A percentile compares a stretch with the other conserved stretches of the same genome.
Evolutionary conservation across 1,139 yeast genomes (phyloP).

Genomic region (Yamadazyma sp.): DNA sequence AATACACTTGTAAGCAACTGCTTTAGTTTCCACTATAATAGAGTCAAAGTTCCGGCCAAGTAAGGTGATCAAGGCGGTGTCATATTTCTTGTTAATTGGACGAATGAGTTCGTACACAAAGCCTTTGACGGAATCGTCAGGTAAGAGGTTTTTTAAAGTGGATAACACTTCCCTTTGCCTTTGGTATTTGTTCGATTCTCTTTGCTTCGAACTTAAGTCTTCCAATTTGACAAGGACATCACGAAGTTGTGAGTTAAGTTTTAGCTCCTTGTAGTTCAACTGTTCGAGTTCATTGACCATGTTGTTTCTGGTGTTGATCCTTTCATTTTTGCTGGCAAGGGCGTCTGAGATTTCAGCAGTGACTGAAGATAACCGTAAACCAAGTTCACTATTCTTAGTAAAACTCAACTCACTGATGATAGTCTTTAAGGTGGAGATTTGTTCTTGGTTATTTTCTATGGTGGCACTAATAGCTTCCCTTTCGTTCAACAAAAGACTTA

Average conservation of each 20-base stretch:
- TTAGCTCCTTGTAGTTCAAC: conserved; percentile 48
- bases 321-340: conserved; percentile 35
- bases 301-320: conserved; percentile 40
- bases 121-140: conserved; percentile 72
- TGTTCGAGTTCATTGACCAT: conserved; percentile 49
- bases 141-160: conserved; percentile 66
- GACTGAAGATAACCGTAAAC: conserved; percentile 33
- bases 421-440: conserved; percentile 39
- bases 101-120: conserved; percentile 75
- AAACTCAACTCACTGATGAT: conserved; percentile 38
- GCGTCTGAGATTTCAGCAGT: conserved; percentile 32
- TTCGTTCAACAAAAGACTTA: conserved; percentile 45
- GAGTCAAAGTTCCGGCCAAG: conserved; percentile 82
- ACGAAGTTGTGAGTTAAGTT: conserved; percentile 62
- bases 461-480: conserved; percentile 41
- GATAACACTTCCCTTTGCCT: conserved; percentile 71
- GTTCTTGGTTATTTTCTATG: conserved; percentile 42
- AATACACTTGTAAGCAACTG: conserved; percentile 82
- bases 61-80: conserved; percentile 73
- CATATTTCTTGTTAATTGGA: conserved; percentile 76
- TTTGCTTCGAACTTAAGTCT: conserved; percentile 70
- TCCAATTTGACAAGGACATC: conserved; percentile 62
- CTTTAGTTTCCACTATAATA: conserved; percentile 73
- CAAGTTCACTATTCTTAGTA: conserved; percentile 31
- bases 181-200: conserved; percentile 72